phyloP scores from a whole-genome alignment of 192 early-diverging fungal genomes.

The Tieghemiomyces parasiticus region DNA sequence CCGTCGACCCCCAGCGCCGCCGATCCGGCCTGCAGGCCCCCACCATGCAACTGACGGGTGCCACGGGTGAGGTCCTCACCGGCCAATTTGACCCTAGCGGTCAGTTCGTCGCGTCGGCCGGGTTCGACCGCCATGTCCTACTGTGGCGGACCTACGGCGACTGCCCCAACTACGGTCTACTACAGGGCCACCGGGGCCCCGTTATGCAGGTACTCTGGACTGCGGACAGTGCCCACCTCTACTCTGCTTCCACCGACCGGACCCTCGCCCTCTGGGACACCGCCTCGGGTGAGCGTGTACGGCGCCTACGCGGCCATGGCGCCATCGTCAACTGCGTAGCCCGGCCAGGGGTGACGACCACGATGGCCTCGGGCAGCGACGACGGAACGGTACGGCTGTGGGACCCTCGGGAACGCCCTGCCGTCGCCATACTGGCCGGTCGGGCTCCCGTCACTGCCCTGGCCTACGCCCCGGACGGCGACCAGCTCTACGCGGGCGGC shows the following conservation, averaged over 20 bases:
- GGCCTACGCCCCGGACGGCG: slow-evolving; percentile 56
- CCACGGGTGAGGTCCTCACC: slow-evolving; percentile 65
- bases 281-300: slow-evolving; percentile 64
- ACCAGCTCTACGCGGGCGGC: slow-evolving; percentile 69
- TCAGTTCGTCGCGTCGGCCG: slow-evolving; percentile 65
- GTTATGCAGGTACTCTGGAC: slow-evolving; percentile 89
- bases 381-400: slow-evolving; percentile 67
- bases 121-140: slow-evolving; percentile 68
- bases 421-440: slow-evolving; percentile 39
- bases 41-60: slow-evolving; percentile 76
- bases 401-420: slow-evolving; percentile 51
- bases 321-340: slow-evolving; percentile 70
- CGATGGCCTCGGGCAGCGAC: slow-evolving; percentile 72
- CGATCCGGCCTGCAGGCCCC: slow-evolving; percentile 67
- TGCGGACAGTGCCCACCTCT: slow-evolving; percentile 58
- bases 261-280: slow-evolving; percentile 73
- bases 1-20: slow-evolving; percentile 15
- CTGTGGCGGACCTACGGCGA: slow-evolving; percentile 92
- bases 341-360: slow-evolving; percentile 31
- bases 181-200: slow-evolving; percentile 75
- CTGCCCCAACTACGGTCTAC: slow-evolving; percentile 69
- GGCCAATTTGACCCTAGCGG: slow-evolving; percentile 79
- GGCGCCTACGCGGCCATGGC: slow-evolving; percentile 65
- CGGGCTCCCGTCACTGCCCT: slow-evolving; percentile 62
- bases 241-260: slow-evolving; percentile 71